phyloP scores from a whole-genome alignment of 805 yeast genomes.

The Candida oleophila region DNA sequence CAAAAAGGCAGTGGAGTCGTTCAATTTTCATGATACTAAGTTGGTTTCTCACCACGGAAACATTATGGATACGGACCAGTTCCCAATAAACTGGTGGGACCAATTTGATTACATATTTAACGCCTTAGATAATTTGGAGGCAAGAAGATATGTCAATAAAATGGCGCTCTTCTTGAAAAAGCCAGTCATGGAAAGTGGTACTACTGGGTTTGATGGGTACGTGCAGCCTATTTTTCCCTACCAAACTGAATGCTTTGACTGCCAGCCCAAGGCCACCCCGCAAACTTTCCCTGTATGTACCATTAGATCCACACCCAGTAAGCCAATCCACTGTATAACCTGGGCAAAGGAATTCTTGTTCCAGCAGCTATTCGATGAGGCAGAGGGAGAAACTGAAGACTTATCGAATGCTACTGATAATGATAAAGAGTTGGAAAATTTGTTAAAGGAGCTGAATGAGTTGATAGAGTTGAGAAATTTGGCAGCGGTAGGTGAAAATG shows the following conservation, averaged over 20 bases:
- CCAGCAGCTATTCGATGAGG: slow-evolving; percentile 59
- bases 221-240: slow-evolving; percentile 87
- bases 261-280: slow-evolving; percentile 83
- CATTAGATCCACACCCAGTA: slow-evolving; percentile 93
- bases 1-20: slow-evolving; percentile 71
- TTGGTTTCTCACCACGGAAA: slow-evolving; percentile 82
- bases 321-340: slow-evolving; percentile 92
- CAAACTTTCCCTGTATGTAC: slow-evolving; percentile 95
- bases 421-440: slow-evolving; percentile 60
- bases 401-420: slow-evolving; percentile 57
- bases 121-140: slow-evolving; percentile 92
- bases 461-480: slow-evolving; percentile 38
- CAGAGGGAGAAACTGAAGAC: slow-evolving; percentile 20
- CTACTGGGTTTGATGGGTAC: slow-evolving; percentile 93
- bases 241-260: slow-evolving; percentile 88
- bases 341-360: slow-evolving; percentile 96
- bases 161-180: slow-evolving; percentile 71
- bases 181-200: slow-evolving; percentile 90
- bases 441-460: slow-evolving; percentile 68
- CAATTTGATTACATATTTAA: slow-evolving; percentile 82
- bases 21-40: slow-evolving; percentile 59
- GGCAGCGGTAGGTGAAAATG: slow-evolving; percentile 11
- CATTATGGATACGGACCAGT: slow-evolving; percentile 71
- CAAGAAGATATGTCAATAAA: slow-evolving; percentile 84
- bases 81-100: slow-evolving; percentile 70